Evolutionary conservation across 345 rosid genomes (phyloP), one percentile per base, ranked within the genome.

Genomic region (Raphanus sativus): DNA sequence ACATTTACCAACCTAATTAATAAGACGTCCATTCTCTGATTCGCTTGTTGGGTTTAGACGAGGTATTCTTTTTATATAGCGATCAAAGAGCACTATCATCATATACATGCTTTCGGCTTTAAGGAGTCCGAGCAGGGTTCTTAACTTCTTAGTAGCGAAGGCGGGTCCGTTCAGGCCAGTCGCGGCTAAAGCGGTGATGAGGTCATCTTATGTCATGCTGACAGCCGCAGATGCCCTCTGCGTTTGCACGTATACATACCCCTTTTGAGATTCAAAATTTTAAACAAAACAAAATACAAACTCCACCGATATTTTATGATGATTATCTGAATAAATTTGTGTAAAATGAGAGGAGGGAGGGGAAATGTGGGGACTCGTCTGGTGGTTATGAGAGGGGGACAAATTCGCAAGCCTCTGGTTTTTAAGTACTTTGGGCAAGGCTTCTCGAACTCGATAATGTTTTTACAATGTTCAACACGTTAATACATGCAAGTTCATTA

Each of bases 201-300:
- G 15, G 72, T 74, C 63, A 80, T 67, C 75, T 74, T 32, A 69
- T 42, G 82, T 80, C 79, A 80, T 58, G 82, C 82, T 80, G 82
- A 80, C 82, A 80, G 26, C 63, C 33, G 62, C 62, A 54, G 24
- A 45, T 62, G 10, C 36, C 15, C 21, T 52, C 54, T 63, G 11
- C n/a, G 40, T 66, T 68, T 54, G 25, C 28, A 24, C 15, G 8
- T 36, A 62, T 74, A 17, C 78, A 58, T 58, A 25, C 30, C 65
- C 65, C n/a, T 28, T 71, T 70, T 38, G 29, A 25, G 67, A n/a
- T 33, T 59, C 71, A 28, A 13, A 24, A 5, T 34, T n/a, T 9
- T 8, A 28, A 13, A 10, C 26, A 24, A 24, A 55, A 2, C 4
- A 30, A 15, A 50, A 50, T 11, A 26, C 10, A 34, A 61, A 15